A percentile compares a stretch with the other conserved stretches of the same genome.
These are phyloP conservation scores for Lecanosticta acicola DNA, from an alignment of 2,329 filamentous ascomycete species.

Conservation along the genomic window DNA sequence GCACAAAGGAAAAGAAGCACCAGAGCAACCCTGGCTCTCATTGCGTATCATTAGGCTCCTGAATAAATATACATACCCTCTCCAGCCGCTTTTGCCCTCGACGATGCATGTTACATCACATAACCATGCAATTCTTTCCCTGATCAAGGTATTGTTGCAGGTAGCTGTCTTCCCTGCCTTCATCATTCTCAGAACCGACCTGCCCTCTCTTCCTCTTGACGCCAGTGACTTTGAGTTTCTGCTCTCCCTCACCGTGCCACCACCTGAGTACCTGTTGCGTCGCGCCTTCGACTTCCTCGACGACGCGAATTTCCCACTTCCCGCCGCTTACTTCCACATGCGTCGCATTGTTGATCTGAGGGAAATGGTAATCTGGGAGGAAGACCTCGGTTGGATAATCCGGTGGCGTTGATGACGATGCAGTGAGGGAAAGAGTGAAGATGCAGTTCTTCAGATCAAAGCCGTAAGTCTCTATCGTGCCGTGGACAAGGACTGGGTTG, in stretches of 20 bases:
- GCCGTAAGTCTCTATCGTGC: constrained; percentile 62
- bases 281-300: constrained; percentile 60
- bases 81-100: not conserved
- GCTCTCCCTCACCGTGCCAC: constrained; percentile 88
- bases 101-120: constrained; percentile 28
- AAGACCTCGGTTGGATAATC: constrained; percentile 74
- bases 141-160: constrained; percentile 55
- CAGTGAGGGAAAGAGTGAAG: constrained; percentile 67
- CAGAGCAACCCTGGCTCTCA: too few species aligned
- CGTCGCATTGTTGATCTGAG: constrained; percentile 55
- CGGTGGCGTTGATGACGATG: constrained; percentile 54
- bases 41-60: too few species aligned
- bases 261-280: constrained; percentile 70
- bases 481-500: constrained; percentile 68
- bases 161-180: constrained; percentile 67
- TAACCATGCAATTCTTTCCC: constrained; percentile 38
- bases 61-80: not conserved
- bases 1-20: too few species aligned
- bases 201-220: constrained; percentile 53
- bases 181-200: constrained; percentile 32
- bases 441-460: constrained; percentile 78
- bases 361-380: constrained; percentile 89
- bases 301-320: constrained; percentile 77
- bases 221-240: constrained; percentile 71
- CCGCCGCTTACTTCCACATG: constrained; percentile 73